Evolutionary conservation across 2,329 filamentous ascomycete species (phyloP), one percentile per base, ranked within the genome.

Genomic region (Colletotrichum abscissum): DNA sequence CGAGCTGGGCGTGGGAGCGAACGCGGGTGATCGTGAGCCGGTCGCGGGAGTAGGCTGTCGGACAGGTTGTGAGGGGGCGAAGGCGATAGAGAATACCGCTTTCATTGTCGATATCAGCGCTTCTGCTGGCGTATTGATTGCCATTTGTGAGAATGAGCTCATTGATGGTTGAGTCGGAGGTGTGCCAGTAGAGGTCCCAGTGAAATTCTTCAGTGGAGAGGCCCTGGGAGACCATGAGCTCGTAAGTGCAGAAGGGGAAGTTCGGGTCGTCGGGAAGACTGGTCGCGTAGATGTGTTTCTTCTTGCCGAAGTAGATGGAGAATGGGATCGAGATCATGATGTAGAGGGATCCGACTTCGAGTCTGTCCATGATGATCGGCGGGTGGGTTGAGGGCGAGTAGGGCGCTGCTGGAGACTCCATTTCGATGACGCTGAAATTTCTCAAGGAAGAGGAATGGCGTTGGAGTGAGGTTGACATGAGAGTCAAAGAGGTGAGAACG

Each of bases 101-200:
- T 46, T 49, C 63, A 11, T 54, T 52, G 4, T 57, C 52, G 26
- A 26, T 26, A 19, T 26, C 24, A 12, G 7, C 42, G 42, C 42
- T n/a, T n/a, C 7, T 19, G 1, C 2, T n/a, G 42, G 0, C 42
- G 8, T 9, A 4, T 9, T 22, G 3, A 19, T 49, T 49, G 19
- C 3, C 16, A 26, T 19, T 35, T 1, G 1, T 1, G 1, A 2
- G 16, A 30, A 12, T 22, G 14, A 7, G 54, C 26, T 81, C 78
- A 38, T 78, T 73, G 28, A 74, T 73, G 26, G 75, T 72, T 55
- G 67, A 69, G 49, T 30, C 14, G 56, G 54, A 64, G 4, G 78
- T 78, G 64, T 83, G 79, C 73, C 78, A 81, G 75, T 83, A 83
- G 59, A 83, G 68, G n/a, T 80, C 81, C 82, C 81, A 83, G 75